Base-by-base conservation (phyloP, 2,329 filamentous ascomycete genomes). In the Madurella fahalii region DNA sequence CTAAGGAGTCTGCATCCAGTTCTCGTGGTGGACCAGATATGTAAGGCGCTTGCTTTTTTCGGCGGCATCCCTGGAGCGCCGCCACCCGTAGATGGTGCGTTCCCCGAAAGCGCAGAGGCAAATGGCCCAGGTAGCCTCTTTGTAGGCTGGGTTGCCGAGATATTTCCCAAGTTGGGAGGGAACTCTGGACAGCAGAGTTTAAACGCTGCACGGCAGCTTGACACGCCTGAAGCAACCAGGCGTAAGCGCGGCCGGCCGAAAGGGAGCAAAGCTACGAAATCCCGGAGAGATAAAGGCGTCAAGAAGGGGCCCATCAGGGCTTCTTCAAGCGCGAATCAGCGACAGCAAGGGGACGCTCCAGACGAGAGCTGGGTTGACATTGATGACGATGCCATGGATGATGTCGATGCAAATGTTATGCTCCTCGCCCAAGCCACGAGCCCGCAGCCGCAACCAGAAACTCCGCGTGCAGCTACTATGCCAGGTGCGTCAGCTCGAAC, bases 11-110 rank as follows among this genome's bases (percentile, higher is more conserved):
- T 85, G 11, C 75, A 80, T 58, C 82, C 83, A 9, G 63, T 75
- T 9, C 71, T 74, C 2, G 79, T 86, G 0, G 82, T 85, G 17
- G 81, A 85, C 56, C 82, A 84, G 62, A 71, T 86, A 34, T 85
- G 81, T 64, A 84, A 79, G 61, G 83, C 80, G 2, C 65, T 86
- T 51, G 76, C 79, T n/a, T 85, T 82, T 61, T 86, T 85, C 67
- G 83, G 83, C 8, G 81, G 82, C 25, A 75, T 81, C 44, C 80
- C 81, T 39, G 78, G 77, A 30, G 77, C 76, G 4, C 77, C 78
- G 8, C 75, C 78, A n/a, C 73, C 76, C 0, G 67, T 74, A 30
- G 72, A 78, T 58, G 74, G 71, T 15, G 69, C 68, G 2, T 85
- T 85, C 50, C 82, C 83, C 1, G 71, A 74, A 25, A 85, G 83